These are phyloP conservation scores for Gyromitra esculenta DNA, from an alignment of 2,329 filamentous ascomycete genomes.

Conservation along the genomic window DNA sequence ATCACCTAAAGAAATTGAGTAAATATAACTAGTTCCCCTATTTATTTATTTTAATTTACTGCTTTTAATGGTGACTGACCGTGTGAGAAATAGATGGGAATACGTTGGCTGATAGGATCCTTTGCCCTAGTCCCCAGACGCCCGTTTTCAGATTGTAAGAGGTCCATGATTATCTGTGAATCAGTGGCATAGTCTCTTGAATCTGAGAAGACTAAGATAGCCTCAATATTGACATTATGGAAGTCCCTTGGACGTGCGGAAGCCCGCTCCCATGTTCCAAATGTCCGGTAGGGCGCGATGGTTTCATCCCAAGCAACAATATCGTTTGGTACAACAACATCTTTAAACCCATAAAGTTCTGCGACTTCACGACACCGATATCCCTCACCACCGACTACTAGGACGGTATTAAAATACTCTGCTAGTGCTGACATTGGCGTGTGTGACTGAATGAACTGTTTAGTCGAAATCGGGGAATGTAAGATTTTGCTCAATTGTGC, in stretches of 20 bases:
- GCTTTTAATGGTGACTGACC: slow-evolving; percentile 23
- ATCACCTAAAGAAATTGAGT: slow-evolving; percentile 62
- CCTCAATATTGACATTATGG: slow-evolving; percentile 75
- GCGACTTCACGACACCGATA: slow-evolving; percentile 78
- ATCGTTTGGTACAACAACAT: slow-evolving; percentile 78
- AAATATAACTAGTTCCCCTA: not conserved
- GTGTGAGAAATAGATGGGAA: slow-evolving; percentile 79
- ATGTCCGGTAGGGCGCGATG: slow-evolving; percentile 74
- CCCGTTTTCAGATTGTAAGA: slow-evolving; percentile 74
- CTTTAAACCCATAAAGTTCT: slow-evolving; percentile 77
- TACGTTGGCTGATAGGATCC: slow-evolving; percentile 72
- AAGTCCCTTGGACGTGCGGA: slow-evolving; percentile 77
- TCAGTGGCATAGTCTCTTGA: slow-evolving; percentile 78
- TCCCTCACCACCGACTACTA: slow-evolving; percentile 79
- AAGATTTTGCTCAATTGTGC: slow-evolving; percentile 75
- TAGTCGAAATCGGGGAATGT: slow-evolving; percentile 71
- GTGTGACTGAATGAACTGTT: slow-evolving; percentile 81
- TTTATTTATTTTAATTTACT: not conserved
- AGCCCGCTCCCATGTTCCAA: slow-evolving; percentile 73
- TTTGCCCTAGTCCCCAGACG: slow-evolving; percentile 72
- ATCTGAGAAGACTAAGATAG: slow-evolving; percentile 79
- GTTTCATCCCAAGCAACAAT: slow-evolving; percentile 75
- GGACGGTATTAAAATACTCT: slow-evolving; percentile 79
- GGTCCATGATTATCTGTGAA: slow-evolving; percentile 79
- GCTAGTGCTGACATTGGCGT: slow-evolving; percentile 79